Conservation (phyloP, 2,329 filamentous ascomycete species). For the Didymella pinodella region DNA sequence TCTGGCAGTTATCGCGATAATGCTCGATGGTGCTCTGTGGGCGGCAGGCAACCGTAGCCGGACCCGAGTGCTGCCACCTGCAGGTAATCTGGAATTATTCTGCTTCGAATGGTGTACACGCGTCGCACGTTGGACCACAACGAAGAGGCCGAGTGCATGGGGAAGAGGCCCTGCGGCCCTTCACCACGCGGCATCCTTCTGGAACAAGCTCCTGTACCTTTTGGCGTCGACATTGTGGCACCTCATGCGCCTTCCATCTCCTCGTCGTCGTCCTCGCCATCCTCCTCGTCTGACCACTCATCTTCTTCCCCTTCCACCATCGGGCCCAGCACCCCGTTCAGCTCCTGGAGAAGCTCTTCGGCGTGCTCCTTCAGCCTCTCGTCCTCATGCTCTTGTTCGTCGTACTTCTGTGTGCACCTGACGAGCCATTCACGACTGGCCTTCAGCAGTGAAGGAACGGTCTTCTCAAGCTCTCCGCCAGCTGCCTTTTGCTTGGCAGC, state of each 20-base stretch:
- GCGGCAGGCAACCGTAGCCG: conserved; percentile 4
- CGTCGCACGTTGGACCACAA: conserved; percentile 12
- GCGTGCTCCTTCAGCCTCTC: conserved; percentile 79
- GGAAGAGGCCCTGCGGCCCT: conserved; percentile 4
- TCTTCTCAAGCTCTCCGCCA: conserved; percentile 58
- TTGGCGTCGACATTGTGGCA: background rate
- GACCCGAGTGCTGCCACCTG: conserved; percentile 14
- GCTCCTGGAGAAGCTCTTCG: conserved; percentile 68
- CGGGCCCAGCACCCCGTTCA: conserved; percentile 56
- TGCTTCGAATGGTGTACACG: conserved; percentile 5
- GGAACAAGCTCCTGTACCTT: background rate
- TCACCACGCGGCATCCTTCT: conserved; percentile 1
- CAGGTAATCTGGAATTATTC: conserved; percentile 7
- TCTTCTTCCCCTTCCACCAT: conserved; percentile 54
- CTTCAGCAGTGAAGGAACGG: conserved; percentile 66
- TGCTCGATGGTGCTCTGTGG: conserved; percentile 5
- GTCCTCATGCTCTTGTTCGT: conserved; percentile 83
- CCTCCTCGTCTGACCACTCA: conserved; percentile 51
- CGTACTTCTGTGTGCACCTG: conserved; percentile 81
- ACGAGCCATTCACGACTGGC: conserved; percentile 84
- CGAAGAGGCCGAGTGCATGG: conserved; percentile 6
- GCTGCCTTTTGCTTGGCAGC: conserved; percentile 71
- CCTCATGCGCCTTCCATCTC: conserved; percentile 52
- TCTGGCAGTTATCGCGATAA: conserved; percentile 11
- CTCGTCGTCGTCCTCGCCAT: conserved; percentile 47